These are phyloP conservation scores for Senecio squalidus DNA, from an alignment of 140 eudicot species.

Conservation along the genomic window DNA sequence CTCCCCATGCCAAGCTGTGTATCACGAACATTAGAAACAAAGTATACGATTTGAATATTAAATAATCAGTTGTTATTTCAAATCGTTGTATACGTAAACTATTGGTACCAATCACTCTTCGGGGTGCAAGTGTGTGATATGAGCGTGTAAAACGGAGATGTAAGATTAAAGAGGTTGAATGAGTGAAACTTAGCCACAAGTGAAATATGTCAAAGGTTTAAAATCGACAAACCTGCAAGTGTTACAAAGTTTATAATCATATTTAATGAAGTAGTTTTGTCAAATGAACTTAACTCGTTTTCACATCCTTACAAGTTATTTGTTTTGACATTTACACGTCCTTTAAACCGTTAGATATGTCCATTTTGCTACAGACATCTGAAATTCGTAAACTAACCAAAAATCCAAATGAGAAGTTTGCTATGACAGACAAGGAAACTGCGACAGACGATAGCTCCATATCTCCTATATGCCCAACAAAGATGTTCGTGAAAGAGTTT, in stretches of 20 bases:
- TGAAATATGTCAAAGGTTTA: no score
- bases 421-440: constrained; percentile 60
- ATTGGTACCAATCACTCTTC: no score
- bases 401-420: constrained; percentile 68
- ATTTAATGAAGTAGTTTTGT: background rate
- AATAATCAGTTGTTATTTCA: no score
- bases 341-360: background rate
- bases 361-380: background rate
- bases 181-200: no score
- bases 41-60: no score
- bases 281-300: background rate
- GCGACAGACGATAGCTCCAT: constrained; percentile 67
- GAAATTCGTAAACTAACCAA: constrained; percentile 37
- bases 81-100: no score
- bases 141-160: no score
- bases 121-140: no score
- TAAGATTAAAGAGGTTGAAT: no score
- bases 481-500: constrained; percentile 67
- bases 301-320: background rate
- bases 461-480: constrained; percentile 75
- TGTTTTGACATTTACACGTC: background rate
- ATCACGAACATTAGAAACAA: background rate
- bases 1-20: constrained; percentile 71
- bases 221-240: no score
- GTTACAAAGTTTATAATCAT: background rate